Evolutionary conservation across 78 protist genomes (phyloP).

Genomic region (Neovahlkampfia damariscottae): DNA sequence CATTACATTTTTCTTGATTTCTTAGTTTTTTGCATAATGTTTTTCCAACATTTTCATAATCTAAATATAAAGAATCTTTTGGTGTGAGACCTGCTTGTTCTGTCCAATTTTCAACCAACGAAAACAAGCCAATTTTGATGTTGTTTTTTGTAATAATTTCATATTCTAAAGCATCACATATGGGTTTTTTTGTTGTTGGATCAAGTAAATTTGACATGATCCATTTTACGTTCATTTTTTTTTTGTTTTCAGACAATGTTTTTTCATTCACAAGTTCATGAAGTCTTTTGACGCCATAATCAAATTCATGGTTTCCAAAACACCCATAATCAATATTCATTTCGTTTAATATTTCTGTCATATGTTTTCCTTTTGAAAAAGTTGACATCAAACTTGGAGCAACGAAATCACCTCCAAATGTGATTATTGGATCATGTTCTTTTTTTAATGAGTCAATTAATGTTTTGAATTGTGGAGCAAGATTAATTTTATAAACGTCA

Average conservation of each 20-base stretch:
- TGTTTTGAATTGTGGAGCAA: too few species aligned
- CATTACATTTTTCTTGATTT: not conserved
- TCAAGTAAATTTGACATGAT: constrained; percentile 23
- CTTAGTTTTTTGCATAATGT: not conserved
- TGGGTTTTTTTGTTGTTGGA: not conserved
- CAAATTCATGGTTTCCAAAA: constrained; percentile 54
- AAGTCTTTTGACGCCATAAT: constrained; percentile 30
- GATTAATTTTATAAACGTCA: too few species aligned
- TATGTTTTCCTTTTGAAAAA: constrained; percentile 34
- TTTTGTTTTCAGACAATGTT: too few species aligned
- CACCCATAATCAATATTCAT: not conserved
- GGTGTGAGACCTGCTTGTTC: not conserved
- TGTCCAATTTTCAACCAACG: constrained; percentile 31
- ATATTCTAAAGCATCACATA: not conserved
- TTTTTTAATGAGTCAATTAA: too few species aligned
- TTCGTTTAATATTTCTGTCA: constrained; percentile 29
- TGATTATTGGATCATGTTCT: not conserved
- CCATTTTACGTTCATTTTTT: constrained; percentile 19
- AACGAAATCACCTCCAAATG: constrained; percentile 31
- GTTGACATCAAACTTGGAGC: constrained; percentile 14
- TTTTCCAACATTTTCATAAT: not conserved
- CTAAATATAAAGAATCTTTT: not conserved
- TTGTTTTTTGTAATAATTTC: not conserved
- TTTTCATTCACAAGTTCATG: too few species aligned
- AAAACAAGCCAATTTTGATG: constrained; percentile 36